A percentile compares a stretch with the other conserved stretches of the same genome.
Evolutionary conservation across 192 early-diverging fungal genomes (phyloP).

Genomic region (Coemansia javaensis): DNA sequence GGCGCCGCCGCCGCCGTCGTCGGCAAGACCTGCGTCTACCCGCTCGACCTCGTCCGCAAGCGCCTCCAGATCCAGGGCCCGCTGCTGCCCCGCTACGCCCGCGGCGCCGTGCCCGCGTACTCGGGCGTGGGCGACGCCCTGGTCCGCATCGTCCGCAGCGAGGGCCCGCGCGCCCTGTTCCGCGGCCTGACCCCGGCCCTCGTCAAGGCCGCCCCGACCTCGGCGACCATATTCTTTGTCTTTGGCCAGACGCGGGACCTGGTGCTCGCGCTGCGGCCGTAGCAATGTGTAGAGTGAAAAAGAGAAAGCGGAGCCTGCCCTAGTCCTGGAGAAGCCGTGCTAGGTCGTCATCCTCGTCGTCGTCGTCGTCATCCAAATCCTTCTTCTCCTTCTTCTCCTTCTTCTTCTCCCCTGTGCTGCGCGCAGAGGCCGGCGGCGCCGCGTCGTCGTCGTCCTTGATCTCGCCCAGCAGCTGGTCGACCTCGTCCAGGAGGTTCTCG

Average conservation of each 20-base stretch:
- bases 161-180: slow-evolving; percentile 82
- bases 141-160: slow-evolving; percentile 60
- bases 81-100: slow-evolving; percentile 55
- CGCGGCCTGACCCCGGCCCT: slow-evolving; percentile 81
- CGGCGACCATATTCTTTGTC: slow-evolving; percentile 85
- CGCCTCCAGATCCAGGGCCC: slow-evolving; percentile 80
- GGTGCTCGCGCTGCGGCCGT: slow-evolving; percentile 25
- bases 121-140: slow-evolving; percentile 59
- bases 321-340: slow-evolving; percentile 17
- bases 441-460: slow-evolving; percentile 40
- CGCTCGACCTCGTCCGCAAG: slow-evolving; percentile 82
- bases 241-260: slow-evolving; percentile 62
- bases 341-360: slow-evolving; percentile 32
- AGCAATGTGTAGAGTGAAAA: neutral
- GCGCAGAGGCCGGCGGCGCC: neutral
- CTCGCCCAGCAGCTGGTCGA: slow-evolving; percentile 46
- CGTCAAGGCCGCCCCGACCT: slow-evolving; percentile 80
- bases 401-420: neutral
- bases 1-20: slow-evolving; percentile 78
- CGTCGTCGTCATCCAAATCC: slow-evolving; percentile 33
- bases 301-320: neutral
- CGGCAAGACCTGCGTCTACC: slow-evolving; percentile 83
- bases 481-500: slow-evolving; percentile 49
- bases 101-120: slow-evolving; percentile 64
- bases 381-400: neutral